phyloP scores from a whole-genome alignment of 2,329 filamentous ascomycete genomes.

The Monilinia aucupariae region DNA sequence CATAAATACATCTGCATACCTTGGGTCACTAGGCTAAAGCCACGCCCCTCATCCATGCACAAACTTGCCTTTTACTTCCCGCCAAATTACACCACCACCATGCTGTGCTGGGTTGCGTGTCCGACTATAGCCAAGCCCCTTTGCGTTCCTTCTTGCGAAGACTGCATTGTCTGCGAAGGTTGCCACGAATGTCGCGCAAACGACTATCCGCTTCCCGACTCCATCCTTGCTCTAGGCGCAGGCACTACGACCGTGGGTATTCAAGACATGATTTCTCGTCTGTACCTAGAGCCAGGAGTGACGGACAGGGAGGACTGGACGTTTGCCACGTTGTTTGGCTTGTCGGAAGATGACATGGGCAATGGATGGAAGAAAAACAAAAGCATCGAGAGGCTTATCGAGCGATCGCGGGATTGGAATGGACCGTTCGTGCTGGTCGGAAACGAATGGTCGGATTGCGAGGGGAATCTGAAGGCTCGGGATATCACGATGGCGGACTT shows the following conservation, averaged over 20 bases:
- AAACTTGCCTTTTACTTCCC: conserved; percentile 4
- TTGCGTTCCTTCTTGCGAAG: neutral
- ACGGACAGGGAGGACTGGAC: neutral
- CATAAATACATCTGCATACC: neutral
- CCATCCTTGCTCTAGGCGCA: neutral
- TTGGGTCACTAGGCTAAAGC: neutral
- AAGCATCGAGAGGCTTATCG: neutral
- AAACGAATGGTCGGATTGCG: neutral
- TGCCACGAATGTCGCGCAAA: neutral
- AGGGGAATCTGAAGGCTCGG: neutral
- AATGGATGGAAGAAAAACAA: neutral
- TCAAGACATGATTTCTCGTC: neutral
- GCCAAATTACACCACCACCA: conserved; percentile 46
- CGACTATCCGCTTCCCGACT: neutral
- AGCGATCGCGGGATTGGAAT: neutral
- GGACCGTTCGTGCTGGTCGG: neutral
- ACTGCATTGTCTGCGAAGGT: neutral
- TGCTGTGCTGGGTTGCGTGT: neutral
- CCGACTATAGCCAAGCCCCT: neutral
- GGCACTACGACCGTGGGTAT: neutral
- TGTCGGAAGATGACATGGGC: neutral
- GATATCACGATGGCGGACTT: neutral
- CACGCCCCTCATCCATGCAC: neutral
- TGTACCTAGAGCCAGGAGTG: neutral
- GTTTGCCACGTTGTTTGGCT: neutral